A percentile compares a stretch with the other conserved stretches of the same genome.
Evolutionary conservation across 2,329 filamentous ascomycete species (phyloP).

Genomic region (Hymenoscyphus fraxineus): DNA sequence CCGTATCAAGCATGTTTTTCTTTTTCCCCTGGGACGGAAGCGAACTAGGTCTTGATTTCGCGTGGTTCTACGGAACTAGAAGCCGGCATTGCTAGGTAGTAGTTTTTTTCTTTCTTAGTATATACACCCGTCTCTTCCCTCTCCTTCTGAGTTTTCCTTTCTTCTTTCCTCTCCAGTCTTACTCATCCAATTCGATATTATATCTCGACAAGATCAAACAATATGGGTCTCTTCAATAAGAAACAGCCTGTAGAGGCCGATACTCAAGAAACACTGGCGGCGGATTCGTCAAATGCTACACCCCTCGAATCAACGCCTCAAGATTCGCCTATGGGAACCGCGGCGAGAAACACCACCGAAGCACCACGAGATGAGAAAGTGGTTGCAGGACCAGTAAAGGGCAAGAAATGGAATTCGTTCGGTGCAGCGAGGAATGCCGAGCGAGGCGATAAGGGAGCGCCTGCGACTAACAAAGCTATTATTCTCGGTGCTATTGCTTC

Average conservation of each 20-base stretch:
- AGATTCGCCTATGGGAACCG: conserved; percentile 5
- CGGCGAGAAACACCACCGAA: not conserved
- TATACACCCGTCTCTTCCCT: not conserved
- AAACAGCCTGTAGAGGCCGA: not conserved
- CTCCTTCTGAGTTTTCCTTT: not conserved
- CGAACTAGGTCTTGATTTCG: not conserved
- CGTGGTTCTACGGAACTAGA: not conserved
- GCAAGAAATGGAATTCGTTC: not conserved
- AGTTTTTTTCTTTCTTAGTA: not conserved
- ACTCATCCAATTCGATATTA: not conserved
- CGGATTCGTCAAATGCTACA: not conserved
- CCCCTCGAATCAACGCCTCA: not conserved
- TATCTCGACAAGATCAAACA: not conserved
- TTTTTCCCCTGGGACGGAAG: too few species aligned
- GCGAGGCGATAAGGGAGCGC: conserved; percentile 8
- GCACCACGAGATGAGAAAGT: not conserved
- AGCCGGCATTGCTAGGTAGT: not conserved
- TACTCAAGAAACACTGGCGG: not conserved
- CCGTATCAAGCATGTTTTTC: too few species aligned
- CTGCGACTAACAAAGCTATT: conserved; percentile 40
- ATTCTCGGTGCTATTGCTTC: conserved; percentile 50
- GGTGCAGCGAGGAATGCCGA: not conserved
- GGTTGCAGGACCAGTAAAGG: not conserved
- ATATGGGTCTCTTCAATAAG: conserved; percentile 10
- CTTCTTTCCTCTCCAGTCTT: not conserved